These are phyloP conservation scores for Myxozyma lipomycoides DNA, from an alignment of 805 yeast genomes.

Conservation along the genomic window DNA sequence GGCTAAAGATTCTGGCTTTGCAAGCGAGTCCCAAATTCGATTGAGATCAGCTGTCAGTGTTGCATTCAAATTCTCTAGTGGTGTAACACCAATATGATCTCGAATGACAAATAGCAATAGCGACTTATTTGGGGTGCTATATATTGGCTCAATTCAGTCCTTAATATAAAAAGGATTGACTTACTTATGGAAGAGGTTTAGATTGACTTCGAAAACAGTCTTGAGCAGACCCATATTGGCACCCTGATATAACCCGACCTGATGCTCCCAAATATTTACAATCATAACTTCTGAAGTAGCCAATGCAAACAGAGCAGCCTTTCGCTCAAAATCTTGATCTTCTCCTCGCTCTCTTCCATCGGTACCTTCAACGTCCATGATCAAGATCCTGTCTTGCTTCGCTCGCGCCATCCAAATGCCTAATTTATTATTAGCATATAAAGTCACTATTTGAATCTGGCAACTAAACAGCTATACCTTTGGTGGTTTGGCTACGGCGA, in stretches of 20 bases:
- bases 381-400: constrained; percentile 49
- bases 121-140: constrained; percentile 43
- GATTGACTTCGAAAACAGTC: constrained; percentile 93
- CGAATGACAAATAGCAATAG: constrained; percentile 81
- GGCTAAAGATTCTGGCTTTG: constrained; percentile 64
- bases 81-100: constrained; percentile 86
- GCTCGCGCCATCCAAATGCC: constrained; percentile 32
- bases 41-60: constrained; percentile 69
- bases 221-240: constrained; percentile 94
- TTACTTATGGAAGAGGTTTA: constrained; percentile 71
- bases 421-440: background rate
- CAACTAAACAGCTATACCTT: constrained; percentile 62
- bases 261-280: constrained; percentile 95
- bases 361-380: constrained; percentile 97
- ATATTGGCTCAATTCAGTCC: background rate
- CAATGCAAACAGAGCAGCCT: constrained; percentile 90
- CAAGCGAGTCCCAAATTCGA: constrained; percentile 72
- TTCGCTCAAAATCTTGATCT: constrained; percentile 96
- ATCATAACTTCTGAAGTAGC: constrained; percentile 87
- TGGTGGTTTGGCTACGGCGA: constrained; percentile 83
- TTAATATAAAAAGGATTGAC: constrained; percentile 28
- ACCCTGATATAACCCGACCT: constrained; percentile 94
- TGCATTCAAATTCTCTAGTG: constrained; percentile 62
- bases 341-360: constrained; percentile 98
- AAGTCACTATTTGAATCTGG: too few relatives aligned